Conservation (phyloP, 441 rosid genomes). For the Euphorbia schlechtendalii region DNA sequence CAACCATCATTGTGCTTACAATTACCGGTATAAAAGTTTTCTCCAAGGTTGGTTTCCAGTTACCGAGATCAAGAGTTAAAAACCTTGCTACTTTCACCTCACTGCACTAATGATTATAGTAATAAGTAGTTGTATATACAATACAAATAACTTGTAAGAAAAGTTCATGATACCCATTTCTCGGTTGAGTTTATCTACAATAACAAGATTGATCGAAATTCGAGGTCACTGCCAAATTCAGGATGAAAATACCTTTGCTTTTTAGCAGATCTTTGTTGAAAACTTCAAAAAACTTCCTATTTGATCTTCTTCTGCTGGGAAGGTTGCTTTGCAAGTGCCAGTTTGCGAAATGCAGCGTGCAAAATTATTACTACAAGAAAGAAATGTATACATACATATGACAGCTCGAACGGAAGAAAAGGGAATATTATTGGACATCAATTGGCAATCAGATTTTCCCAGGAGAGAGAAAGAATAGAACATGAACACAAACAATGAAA, state of each 20-base stretch:
- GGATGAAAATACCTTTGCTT: neutral
- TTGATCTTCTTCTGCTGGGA: slow-evolving; percentile 31
- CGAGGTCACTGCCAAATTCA: neutral
- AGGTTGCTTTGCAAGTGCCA: slow-evolving; percentile 51
- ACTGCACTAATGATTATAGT: no score
- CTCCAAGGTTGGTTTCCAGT: neutral
- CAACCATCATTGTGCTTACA: no score
- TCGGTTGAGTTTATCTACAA: neutral
- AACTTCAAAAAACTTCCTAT: slow-evolving; percentile 5
- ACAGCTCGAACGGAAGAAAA: slow-evolving; percentile 5
- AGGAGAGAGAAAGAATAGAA: neutral
- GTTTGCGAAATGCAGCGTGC: slow-evolving; percentile 83
- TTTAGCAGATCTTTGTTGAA: neutral
- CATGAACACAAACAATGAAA: neutral
- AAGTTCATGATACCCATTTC: neutral
- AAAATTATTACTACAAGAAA: slow-evolving; percentile 45
- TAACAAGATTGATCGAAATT: neutral
- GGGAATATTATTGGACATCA: no score
- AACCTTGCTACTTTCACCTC: neutral
- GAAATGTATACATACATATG: neutral
- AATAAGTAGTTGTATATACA: no score
- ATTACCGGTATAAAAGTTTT: no score
- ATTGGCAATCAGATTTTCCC: neutral
- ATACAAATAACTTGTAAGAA: no score
- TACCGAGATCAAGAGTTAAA: neutral